Conservation (phyloP, 2,329 filamentous ascomycete species). For the Trichoderma koningiopsis region DNA sequence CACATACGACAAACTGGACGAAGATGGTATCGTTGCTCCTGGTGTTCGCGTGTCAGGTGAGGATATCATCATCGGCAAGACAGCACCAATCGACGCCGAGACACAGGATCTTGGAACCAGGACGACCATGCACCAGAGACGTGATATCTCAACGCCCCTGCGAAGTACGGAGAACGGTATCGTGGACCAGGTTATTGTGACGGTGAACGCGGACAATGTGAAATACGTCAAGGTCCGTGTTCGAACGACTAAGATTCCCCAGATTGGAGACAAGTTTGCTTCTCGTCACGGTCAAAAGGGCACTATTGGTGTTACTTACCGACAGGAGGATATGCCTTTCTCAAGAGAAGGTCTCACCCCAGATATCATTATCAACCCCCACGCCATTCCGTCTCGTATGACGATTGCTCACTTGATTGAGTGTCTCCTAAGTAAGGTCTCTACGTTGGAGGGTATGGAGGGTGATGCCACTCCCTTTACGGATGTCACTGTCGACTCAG, state of each 20-base stretch:
- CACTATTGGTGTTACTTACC: constrained; percentile 97
- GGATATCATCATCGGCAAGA: constrained; percentile 99
- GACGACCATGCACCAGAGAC: constrained; percentile 85
- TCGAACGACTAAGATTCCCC: constrained; percentile 94
- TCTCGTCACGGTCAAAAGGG: constrained; percentile 99
- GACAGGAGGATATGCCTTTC: constrained; percentile 99
- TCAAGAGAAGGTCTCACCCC: constrained; percentile 87
- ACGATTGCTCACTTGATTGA: constrained; percentile 99
- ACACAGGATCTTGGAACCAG: constrained; percentile 91
- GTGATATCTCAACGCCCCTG: constrained; percentile 92
- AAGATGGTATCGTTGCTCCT: constrained; percentile 91
- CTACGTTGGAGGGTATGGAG: constrained; percentile 88
- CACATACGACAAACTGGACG: constrained; percentile 96
- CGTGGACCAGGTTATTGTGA: constrained; percentile 88
- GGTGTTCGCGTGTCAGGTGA: constrained; percentile 95
- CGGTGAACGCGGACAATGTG: constrained; percentile 90
- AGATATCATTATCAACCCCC: constrained; percentile 97
- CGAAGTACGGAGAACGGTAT: constrained; percentile 97
- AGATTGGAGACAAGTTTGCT: constrained; percentile 99
- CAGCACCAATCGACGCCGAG: constrained; percentile 89
- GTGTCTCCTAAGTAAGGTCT: constrained; percentile 95
- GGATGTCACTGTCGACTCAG: constrained; percentile 91
- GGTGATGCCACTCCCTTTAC: constrained; percentile 98
- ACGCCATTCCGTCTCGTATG: constrained; percentile 99
- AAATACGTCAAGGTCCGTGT: constrained; percentile 98